Evolutionary conservation across 2,329 filamentous ascomycete species (phyloP).

Genomic region (Cryoendolithus antarcticus): DNA sequence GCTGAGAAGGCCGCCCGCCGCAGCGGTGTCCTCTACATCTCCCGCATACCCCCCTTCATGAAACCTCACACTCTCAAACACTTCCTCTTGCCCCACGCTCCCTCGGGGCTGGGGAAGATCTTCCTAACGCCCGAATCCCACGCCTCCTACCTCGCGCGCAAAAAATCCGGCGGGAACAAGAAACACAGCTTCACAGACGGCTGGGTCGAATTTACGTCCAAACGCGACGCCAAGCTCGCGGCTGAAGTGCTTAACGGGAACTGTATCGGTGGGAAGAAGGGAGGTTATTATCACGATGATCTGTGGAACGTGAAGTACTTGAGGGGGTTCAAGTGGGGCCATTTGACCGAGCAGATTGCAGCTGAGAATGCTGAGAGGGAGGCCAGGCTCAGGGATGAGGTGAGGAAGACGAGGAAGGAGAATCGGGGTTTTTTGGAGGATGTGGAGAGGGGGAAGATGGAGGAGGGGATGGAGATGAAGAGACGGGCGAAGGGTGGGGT

Average conservation of each 20-base stretch:
- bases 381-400: slow-evolving; percentile 65
- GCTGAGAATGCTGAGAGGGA: slow-evolving; percentile 70
- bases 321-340: slow-evolving; percentile 69
- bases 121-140: slow-evolving; percentile 70
- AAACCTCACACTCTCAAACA: slow-evolving; percentile 66
- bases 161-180: slow-evolving; percentile 67
- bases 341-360: slow-evolving; percentile 62
- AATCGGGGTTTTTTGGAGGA: slow-evolving; percentile 73
- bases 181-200: slow-evolving; percentile 72
- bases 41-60: slow-evolving; percentile 79
- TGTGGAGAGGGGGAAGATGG: slow-evolving; percentile 67
- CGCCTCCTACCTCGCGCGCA: slow-evolving; percentile 50
- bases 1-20: slow-evolving; percentile 54
- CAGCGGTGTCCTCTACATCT: slow-evolving; percentile 73
- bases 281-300: slow-evolving; percentile 72
- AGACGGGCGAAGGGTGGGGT: slow-evolving; percentile 43
- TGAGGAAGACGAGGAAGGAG: slow-evolving; percentile 61
- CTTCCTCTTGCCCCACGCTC: slow-evolving; percentile 62
- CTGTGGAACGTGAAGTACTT: slow-evolving; percentile 77
- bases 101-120: slow-evolving; percentile 53
- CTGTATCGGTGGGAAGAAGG: slow-evolving; percentile 73
- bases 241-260: slow-evolving; percentile 65
- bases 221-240: slow-evolving; percentile 64
- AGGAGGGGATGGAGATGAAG: slow-evolving; percentile 53
- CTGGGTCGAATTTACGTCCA: slow-evolving; percentile 72